Conservation (phyloP, 2,329 filamentous ascomycete genomes). For the Diaporthe ampelina region DNA sequence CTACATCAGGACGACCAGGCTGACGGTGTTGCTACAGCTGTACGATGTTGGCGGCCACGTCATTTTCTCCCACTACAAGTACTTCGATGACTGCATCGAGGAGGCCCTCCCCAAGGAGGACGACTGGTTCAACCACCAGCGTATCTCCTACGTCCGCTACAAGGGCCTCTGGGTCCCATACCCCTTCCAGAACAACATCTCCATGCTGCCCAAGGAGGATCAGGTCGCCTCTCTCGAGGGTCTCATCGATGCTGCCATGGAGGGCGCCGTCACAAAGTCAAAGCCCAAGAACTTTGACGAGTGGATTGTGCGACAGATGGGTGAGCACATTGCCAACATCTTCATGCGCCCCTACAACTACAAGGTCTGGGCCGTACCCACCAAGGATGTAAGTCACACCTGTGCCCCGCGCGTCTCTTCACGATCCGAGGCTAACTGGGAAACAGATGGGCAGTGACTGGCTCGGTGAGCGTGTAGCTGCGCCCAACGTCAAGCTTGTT, state of each 20-base stretch:
- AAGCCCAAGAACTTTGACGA: constrained; percentile 99
- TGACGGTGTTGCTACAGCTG: constrained; percentile 69
- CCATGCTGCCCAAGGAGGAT: constrained; percentile 96
- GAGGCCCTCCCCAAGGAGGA: constrained; percentile 94
- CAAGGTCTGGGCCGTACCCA: constrained; percentile 99
- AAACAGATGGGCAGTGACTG: constrained; percentile 96
- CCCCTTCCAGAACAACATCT: constrained; percentile 99
- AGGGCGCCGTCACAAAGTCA: constrained; percentile 85
- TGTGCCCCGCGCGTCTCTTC: background rate
- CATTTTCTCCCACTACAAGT: constrained; percentile 99
- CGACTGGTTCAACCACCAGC: constrained; percentile 98
- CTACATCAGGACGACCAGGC: background rate
- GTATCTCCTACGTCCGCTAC: constrained; percentile 99
- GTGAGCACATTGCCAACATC: constrained; percentile 88
- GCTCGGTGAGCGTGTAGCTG: constrained; percentile 98
- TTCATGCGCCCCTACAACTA: constrained; percentile 99
- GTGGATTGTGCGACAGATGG: constrained; percentile 96
- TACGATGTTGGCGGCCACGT: constrained; percentile 99
- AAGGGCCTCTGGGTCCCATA: constrained; percentile 97
- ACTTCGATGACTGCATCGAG: constrained; percentile 99
- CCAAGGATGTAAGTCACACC: constrained; percentile 80
- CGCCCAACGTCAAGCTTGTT: constrained; percentile 93
- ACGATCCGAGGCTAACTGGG: constrained; percentile 21
- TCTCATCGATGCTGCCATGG: constrained; percentile 93
- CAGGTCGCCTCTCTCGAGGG: constrained; percentile 95